Evolutionary conservation across 2,329 filamentous ascomycete genomes (phyloP).

Genomic region (Cladosporium halotolerans): DNA sequence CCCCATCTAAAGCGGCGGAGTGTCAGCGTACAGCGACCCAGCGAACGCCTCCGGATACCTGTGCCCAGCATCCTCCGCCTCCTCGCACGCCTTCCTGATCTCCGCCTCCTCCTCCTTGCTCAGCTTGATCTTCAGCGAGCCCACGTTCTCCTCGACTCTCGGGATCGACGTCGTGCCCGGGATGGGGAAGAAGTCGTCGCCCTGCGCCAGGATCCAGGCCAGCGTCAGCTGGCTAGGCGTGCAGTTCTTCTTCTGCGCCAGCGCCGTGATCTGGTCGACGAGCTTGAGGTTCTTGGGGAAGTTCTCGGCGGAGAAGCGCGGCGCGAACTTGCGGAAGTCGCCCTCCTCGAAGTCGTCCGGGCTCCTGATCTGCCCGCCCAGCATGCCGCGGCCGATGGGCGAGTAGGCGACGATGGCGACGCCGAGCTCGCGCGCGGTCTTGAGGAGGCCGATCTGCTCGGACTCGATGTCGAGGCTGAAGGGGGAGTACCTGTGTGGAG

Average conservation of each 20-base stretch:
- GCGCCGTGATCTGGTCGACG: constrained; percentile 43
- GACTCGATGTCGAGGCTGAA: constrained; percentile 56
- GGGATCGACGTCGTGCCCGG: constrained; percentile 47
- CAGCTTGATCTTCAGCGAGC: constrained; percentile 30
- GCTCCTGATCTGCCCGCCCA: constrained; percentile 47
- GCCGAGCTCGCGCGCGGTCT: constrained; percentile 54
- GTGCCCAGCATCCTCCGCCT: constrained; percentile 29
- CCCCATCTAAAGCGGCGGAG: constrained; percentile 1
- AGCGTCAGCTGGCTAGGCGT: constrained; percentile 55
- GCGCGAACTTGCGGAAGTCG: constrained; percentile 44
- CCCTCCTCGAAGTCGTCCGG: constrained; percentile 42
- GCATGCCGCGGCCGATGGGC: constrained; percentile 54
- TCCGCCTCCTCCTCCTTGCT: constrained; percentile 32
- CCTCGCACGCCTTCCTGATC: constrained; percentile 32
- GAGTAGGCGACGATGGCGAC: constrained; percentile 53
- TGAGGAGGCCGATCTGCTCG: constrained; percentile 42
- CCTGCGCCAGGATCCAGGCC: constrained; percentile 57
- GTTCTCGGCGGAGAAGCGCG: constrained; percentile 48
- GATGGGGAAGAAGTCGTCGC: constrained; percentile 51
- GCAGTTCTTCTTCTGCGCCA: constrained; percentile 50
- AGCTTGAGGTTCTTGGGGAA: constrained; percentile 52
- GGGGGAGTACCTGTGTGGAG: constrained; percentile 36
- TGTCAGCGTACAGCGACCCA: constrained; percentile 2
- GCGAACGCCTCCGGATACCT: constrained; percentile 34
- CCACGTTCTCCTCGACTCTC: constrained; percentile 42